These are phyloP conservation scores for Hansenula lynferdii DNA, from an alignment of 1,139 yeast species.

Conservation along the genomic window DNA sequence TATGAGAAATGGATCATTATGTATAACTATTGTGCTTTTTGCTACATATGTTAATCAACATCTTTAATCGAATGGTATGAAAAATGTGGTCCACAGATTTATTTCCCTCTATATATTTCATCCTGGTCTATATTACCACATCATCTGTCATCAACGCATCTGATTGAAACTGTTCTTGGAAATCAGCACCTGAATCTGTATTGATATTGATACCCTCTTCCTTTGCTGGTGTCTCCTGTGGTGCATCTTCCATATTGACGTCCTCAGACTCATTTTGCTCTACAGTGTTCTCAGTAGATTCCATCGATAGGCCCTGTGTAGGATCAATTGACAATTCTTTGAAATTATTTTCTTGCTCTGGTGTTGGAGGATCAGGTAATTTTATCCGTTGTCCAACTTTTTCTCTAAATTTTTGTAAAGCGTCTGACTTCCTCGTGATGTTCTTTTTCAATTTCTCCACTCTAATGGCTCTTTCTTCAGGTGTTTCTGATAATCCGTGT, in stretches of 20 bases:
- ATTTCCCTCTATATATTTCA: no score
- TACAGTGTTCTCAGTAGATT: no score
- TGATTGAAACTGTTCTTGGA: neutral
- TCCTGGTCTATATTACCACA: neutral
- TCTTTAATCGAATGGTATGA: no score
- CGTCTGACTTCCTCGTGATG: conserved; percentile 10
- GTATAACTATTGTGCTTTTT: no score
- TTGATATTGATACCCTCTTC: no score
- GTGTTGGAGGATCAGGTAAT: conserved; percentile 2
- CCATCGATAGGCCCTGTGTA: neutral
- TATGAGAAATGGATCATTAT: no score
- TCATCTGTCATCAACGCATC: conserved; percentile 1
- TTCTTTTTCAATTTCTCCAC: conserved; percentile 15
- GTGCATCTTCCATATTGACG: neutral
- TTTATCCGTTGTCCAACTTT: conserved; percentile 10
- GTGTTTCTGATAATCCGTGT: conserved; percentile 19
- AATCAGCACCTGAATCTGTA: no score
- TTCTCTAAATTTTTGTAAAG: conserved; percentile 10
- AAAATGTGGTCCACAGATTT: no score
- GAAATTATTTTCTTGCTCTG: neutral
- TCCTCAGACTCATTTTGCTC: no score
- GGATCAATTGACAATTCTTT: neutral
- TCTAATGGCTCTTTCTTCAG: conserved; percentile 16
- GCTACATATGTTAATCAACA: no score
- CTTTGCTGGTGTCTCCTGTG: neutral